Base-by-base conservation (phyloP, 2,329 filamentous ascomycete genomes). In the Clonostachys rhizophaga region DNA sequence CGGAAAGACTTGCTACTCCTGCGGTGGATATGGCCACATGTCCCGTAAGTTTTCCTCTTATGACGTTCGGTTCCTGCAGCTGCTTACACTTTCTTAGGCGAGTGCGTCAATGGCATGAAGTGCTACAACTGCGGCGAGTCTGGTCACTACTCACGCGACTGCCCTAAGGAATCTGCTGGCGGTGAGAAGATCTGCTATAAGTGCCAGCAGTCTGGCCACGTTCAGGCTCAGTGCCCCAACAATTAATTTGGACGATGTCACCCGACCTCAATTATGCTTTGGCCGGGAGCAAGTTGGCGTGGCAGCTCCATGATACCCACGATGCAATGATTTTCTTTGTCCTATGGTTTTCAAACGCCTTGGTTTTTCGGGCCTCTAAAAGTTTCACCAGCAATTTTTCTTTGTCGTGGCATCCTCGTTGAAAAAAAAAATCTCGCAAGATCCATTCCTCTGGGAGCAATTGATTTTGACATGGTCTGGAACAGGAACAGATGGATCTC, bases 81-180 rank as follows among this genome's bases (percentile, higher is more conserved):
- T 5, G 12, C 17, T 24, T 7, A 24, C 16, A 36, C n/a, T 40
- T 40, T 34, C 30, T 16, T 48, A 83, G 80, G 81, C 58, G 94
- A 97, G 74, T 99, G 94, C 75, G 95, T 92, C 61, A 95, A 97
- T 71, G 94, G 94, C 63, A 92, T 95, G 79, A 97, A 97, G 81
- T 99, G 94, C 86, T 99, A 97, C 85, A 96, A 96, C 84, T 97
- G 94, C 59, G 82, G 82, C 64, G 91, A 96, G 77, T 87, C 92
- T 59, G 92, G 94, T 53, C 92, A 97, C 73, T 84, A 96, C 69
- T 95, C 89, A 56, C 88, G 92, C 56, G 94, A 99, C 72, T 99
- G 94, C 81, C 87, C 91, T 60, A 91, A 92, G 67, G 92, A 96
- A 74, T 88, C 89, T 50, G 82, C 84, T 58, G 81, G 83, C 57